Evolutionary conservation across 257 asterid species (phyloP), one percentile per base, ranked within the genome.

Genomic region (Solanum sitiens): DNA sequence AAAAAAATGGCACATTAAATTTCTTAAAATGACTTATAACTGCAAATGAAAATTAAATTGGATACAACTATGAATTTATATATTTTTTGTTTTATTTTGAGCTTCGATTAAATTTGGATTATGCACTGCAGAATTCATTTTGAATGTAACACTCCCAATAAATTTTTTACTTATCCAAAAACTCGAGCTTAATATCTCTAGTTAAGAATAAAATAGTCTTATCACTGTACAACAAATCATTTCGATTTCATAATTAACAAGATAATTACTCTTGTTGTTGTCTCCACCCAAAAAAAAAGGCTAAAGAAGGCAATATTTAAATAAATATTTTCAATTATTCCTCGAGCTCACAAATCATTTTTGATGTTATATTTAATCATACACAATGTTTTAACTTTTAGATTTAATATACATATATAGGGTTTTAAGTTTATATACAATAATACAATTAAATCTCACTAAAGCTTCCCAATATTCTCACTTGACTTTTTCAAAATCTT

Each of bases 81-180:
- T 27, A 27, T 27, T 56, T 45, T 56, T 56, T 56, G 4, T 1
- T 10, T 18, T 18, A 56, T 56, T 56, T 56, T n/a, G 11, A 56
- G 11, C 0, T 20, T 20, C 4, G 11, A 7, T 53, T 56, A 56
- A 56, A 56, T 56, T 56, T 20, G 0, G 0, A 56, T 56, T 2
- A 11, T 1, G 25, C 7, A 18, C 0, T 56, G 6, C 53, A 45
- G 1, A 0, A 44, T 44, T 45, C 1, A 45, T 45, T 11, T 14
- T 45, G 0, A 0, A 14, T 3, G 0, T 45, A 11, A 0, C 53
- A 4, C 16, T 45, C 6, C 1, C 11, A 20, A 56, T 18, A 56
- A 0, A 56, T 18, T 7, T 18, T 7, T 56, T 56, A 56, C 11
- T 2, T 16, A 53, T 53, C 4, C 5, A 56, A 56, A 15, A 18